Evolutionary conservation across 2,329 filamentous ascomycete genomes (phyloP).

Genomic region (Colletotrichum endophyticum): DNA sequence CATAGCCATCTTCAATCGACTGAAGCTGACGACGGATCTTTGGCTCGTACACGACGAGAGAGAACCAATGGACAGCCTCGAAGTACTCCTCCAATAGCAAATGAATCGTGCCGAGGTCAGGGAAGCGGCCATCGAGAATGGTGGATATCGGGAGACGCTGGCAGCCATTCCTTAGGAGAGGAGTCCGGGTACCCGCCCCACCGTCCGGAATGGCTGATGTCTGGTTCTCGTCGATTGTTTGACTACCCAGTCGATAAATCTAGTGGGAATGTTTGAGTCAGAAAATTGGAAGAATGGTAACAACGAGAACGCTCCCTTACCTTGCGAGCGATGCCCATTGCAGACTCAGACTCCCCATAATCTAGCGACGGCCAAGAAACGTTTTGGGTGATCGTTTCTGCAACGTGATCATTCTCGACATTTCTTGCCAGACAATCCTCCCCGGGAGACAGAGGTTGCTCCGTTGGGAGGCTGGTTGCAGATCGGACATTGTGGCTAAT

Average conservation of each 20-base stretch:
- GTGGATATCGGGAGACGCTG: neutral
- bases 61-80: neutral
- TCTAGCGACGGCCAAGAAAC: neutral
- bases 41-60: neutral
- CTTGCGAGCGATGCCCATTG: neutral
- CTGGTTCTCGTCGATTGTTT: neutral
- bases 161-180: neutral
- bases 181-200: neutral
- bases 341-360: neutral
- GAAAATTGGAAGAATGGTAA: neutral
- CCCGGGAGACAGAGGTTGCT: neutral
- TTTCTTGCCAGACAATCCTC: neutral
- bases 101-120: neutral
- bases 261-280: accelerated
- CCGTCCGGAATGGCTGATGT: neutral
- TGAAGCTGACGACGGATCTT: neutral
- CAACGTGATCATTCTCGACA: neutral
- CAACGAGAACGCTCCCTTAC: neutral
- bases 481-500: neutral
- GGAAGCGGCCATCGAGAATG: neutral
- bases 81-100: neutral
- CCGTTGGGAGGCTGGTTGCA: neutral
- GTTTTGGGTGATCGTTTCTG: neutral
- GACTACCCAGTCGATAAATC: neutral
- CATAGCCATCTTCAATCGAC: neutral